phyloP scores from a whole-genome alignment of 2,329 filamentous ascomycete genomes.

The Sporothrix luriei region DNA sequence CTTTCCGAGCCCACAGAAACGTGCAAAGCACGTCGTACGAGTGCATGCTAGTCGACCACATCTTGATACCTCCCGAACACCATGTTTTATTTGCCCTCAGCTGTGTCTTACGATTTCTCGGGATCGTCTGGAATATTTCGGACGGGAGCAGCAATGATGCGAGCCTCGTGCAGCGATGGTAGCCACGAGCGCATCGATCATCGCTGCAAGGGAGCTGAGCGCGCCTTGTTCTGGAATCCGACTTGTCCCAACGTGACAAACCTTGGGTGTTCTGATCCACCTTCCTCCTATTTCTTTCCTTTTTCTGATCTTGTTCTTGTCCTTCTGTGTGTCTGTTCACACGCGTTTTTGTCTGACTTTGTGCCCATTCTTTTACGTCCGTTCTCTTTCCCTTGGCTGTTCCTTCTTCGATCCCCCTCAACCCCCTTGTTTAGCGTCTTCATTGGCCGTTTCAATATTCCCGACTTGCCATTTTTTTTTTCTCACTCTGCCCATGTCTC shows the following conservation, averaged over 20 bases:
- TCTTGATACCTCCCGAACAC: not conserved
- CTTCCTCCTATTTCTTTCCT: not conserved
- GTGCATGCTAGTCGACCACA: not conserved
- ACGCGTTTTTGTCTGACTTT: slow-evolving; percentile 17
- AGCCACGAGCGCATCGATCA: slow-evolving; percentile 14
- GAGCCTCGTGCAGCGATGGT: slow-evolving; percentile 14
- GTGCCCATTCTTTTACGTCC: not conserved
- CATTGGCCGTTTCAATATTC: slow-evolving; percentile 22
- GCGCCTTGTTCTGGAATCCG: slow-evolving; percentile 4
- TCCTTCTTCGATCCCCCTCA: slow-evolving; percentile 2
- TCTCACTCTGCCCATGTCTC: not conserved
- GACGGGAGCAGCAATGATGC: slow-evolving; percentile 22
- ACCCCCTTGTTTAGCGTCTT: slow-evolving; percentile 24
- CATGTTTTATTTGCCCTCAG: not conserved
- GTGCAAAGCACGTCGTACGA: not conserved
- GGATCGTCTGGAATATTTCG: not conserved
- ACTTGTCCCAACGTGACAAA: not conserved
- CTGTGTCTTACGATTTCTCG: slow-evolving; percentile 10
- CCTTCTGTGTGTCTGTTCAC: not conserved
- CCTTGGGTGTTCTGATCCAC: not conserved
- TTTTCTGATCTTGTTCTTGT: not conserved
- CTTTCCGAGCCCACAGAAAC: not conserved
- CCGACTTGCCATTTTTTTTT: not conserved
- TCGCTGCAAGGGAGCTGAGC: slow-evolving; percentile 14
- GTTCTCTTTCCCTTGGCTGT: not conserved